phyloP scores from a whole-genome alignment of 129 eudicot species.

The Artemisia argyi region DNA sequence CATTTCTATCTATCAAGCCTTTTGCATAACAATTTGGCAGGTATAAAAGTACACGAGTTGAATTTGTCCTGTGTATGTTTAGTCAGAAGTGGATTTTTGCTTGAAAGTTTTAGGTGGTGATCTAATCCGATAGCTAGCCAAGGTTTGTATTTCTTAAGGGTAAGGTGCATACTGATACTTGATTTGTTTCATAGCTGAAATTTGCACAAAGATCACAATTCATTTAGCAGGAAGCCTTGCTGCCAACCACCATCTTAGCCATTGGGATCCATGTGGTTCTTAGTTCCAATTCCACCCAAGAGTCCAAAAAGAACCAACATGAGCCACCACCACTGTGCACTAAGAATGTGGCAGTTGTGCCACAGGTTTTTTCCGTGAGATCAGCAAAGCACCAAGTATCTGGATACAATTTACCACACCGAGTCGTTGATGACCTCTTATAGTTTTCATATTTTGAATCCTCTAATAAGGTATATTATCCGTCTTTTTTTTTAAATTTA shows the following conservation, averaged over 20 bases:
- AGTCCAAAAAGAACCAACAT: conserved; percentile 35
- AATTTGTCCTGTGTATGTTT: conserved; percentile 3
- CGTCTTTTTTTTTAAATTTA: background rate
- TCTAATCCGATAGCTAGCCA: no score
- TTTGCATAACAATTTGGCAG: conserved; percentile 31
- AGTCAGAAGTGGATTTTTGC: no score
- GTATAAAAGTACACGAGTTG: conserved; percentile 59
- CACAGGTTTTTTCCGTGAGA: conserved; percentile 38
- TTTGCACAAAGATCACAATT: conserved; percentile 21
- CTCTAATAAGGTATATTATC: conserved; percentile 56
- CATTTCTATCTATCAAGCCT: background rate
- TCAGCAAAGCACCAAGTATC: conserved; percentile 42
- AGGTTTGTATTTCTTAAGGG: no score
- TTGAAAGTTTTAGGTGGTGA: no score
- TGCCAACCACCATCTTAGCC: conserved; percentile 87
- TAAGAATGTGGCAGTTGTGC: conserved; percentile 8
- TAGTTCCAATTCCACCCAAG: conserved; percentile 40
- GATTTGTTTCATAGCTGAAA: no score
- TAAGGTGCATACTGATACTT: no score
- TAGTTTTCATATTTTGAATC: conserved; percentile 68
- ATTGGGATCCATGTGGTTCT: conserved; percentile 87
- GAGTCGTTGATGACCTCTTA: conserved; percentile 86
- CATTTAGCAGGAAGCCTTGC: conserved; percentile 78
- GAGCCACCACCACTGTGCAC: conserved; percentile 61
- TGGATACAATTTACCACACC: conserved; percentile 44